Evolutionary conservation across 176 grass and related monocot genomes (phyloP), one percentile per base, ranked within the genome.

Genomic region (Oryza nivara): DNA sequence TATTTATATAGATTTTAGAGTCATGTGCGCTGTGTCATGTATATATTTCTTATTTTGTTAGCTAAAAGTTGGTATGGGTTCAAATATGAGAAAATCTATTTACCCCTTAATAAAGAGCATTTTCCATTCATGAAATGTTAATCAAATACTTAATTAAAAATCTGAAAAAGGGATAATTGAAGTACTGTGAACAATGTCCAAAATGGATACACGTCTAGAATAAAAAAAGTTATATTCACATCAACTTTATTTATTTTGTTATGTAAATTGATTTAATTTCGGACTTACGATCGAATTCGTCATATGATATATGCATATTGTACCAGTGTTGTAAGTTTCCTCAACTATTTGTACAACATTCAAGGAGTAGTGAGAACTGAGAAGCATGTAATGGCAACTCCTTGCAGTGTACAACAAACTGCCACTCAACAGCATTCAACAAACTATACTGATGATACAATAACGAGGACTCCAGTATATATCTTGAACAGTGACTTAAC

Each of bases 21-120:
- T 63, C 70, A 84, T 89, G 13, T 75, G 47, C 25, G 43, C 20
- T 15, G 63, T 6, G 47, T 17, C 56, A 52, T 52, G 7, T 11
- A 52, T 52, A 11, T 12, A 22, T 30, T 30, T 44, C 1, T 73
- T 8, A 8, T 14, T 22, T 14, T 19, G 14, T 6, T 7, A 49
- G 0, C 9, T 51, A 36, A 54, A 43, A 76, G 19, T 28, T 9
- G 34, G 34, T 11, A 2, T 51, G 48, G 14, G 14, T 16, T 51
- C 43, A 44, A 44, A 44, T 44, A 0, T 51, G 14, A 3, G 4
- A 16, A 49, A 51, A 51, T 16, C 13, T 51, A 16, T 16, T 51
- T 51, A 51, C 4, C 3, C 48, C 14, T 51, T 16, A 13, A 6
- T 14, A 11, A 49, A 49, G 13, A 49, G 13, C 54, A 58, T 58